Base-by-base conservation (phyloP, 495 filamentous ascomycete species). In the Penicillium waksmanii region DNA sequence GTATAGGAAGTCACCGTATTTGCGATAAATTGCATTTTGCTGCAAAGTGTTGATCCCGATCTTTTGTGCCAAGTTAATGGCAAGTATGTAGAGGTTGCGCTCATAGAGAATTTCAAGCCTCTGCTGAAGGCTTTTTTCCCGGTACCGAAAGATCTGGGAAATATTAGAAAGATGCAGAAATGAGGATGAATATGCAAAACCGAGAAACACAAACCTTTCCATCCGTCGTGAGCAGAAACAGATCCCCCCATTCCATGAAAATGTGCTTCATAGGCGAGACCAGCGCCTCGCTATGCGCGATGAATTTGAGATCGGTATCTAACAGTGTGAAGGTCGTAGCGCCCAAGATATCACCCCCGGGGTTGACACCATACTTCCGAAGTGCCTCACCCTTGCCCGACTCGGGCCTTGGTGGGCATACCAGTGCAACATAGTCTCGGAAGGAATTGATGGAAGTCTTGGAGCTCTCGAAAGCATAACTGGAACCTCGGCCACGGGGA, bases 1-100 rank as follows among this genome's bases (percentile, higher is more conserved):
- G 65, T 98, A 97, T n/a, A 97, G 75, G 60, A 90, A 93, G 69
- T 98, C 96, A 10, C 95, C 95, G 73, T 96, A 98, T 73, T 87
- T 94, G 55, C 96, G 86, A 63, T 90, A 94, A 53, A 98, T 98
- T 44, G 90, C 82, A 68, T 96, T 96, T 48, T 95, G 91, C 69
- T 96, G 92, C 18, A 86, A 71, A 11, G 80, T 64, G 70, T 94
- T 91, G 19, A 89, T 79, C 13, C 91, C 90, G 42, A 85, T 86
- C 70, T 96, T 97, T 66, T 96, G 93, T 2, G 96, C 95, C 51
- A 98, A 80, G 66, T 93, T 95, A 63, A 97, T 96, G 5, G 95
- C 94, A 54, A 95, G 77, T 18, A 93, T 86, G 70, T 92, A 98
- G 19, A 97, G 84, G 64, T 97, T 97, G 56, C 93, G 87, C 62